These are phyloP conservation scores for Cucurbita moschata DNA, from an alignment of 306 rosid species.

Conservation along the genomic window DNA sequence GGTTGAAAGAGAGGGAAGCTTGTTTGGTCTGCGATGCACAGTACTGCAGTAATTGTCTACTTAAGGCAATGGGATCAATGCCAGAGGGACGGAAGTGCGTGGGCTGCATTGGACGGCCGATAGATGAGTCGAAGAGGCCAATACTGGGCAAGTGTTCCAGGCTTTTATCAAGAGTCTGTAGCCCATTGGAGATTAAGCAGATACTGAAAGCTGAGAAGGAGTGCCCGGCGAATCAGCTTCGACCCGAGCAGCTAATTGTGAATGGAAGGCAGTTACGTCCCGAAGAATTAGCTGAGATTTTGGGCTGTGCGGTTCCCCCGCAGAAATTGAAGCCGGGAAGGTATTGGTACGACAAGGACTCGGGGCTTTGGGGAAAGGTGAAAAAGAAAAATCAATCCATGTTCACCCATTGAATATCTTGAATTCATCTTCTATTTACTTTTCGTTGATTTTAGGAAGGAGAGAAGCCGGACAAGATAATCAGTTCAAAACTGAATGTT, in stretches of 20 bases:
- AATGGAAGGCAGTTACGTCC: slow-evolving; percentile 60
- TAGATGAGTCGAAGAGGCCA: slow-evolving; percentile 55
- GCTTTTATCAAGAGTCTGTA: slow-evolving; percentile 55
- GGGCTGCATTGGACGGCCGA: slow-evolving; percentile 63
- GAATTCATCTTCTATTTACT: slow-evolving; percentile 2
- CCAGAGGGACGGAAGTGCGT: slow-evolving; percentile 89
- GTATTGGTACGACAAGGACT: slow-evolving; percentile 92
- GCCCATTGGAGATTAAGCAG: slow-evolving; percentile 78
- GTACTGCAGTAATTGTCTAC: slow-evolving; percentile 58
- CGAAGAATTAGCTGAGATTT: slow-evolving; percentile 69
- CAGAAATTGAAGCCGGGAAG: slow-evolving; percentile 75
- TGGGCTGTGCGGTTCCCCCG: slow-evolving; percentile 59
- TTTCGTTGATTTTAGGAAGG: slow-evolving; percentile 52
- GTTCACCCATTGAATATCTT: background rate
- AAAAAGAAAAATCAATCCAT: background rate
- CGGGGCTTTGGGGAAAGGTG: slow-evolving; percentile 94
- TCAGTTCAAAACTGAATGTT: slow-evolving; percentile 65
- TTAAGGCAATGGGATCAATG: slow-evolving; percentile 94
- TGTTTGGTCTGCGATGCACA: slow-evolving; percentile 70
- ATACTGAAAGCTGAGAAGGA: slow-evolving; percentile 81
- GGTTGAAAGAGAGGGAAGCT: slow-evolving; percentile 67
- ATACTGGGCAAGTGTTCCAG: slow-evolving; percentile 60
- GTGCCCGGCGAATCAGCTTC: slow-evolving; percentile 65
- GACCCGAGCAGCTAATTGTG: slow-evolving; percentile 73
- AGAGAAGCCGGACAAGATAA: slow-evolving; percentile 67